These are phyloP conservation scores for Tremella mesenterica DNA, from an alignment of 768 basidiomycete species.

Conservation along the genomic window DNA sequence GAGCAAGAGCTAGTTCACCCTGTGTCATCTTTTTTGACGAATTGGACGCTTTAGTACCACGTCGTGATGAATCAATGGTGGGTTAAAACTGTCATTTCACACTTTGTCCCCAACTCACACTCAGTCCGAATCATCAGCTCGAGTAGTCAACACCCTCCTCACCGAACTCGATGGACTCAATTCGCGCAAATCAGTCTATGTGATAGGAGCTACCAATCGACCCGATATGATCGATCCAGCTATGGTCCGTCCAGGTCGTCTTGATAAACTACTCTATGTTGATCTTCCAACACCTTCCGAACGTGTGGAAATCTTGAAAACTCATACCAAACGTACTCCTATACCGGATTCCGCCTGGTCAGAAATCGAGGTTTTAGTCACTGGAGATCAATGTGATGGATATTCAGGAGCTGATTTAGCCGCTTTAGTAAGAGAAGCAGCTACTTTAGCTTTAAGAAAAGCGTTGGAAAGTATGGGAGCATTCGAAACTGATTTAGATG, in stretches of 20 bases:
- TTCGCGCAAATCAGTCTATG: constrained; percentile 74
- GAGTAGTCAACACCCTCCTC: constrained; percentile 86
- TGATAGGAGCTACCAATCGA: constrained; percentile 88
- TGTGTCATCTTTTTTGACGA: constrained; percentile 96
- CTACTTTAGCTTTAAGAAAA: constrained; percentile 67
- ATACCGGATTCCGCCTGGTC: constrained; percentile 47
- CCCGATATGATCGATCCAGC: constrained; percentile 98
- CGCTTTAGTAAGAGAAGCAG: constrained; percentile 78
- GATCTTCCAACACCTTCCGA: constrained; percentile 68
- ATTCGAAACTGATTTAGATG: constrained; percentile 52
- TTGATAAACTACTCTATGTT: constrained; percentile 89
- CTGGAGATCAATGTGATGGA: constrained; percentile 60
- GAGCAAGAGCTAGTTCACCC: constrained; percentile 85
- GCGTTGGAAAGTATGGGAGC: constrained; percentile 54
- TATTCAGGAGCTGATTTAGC: constrained; percentile 90
- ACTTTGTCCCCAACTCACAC: background rate
- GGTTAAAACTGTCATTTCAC: constrained; percentile 30
- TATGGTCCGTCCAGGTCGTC: constrained; percentile 90
- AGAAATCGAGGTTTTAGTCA: constrained; percentile 51
- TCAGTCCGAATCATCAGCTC: constrained; percentile 83
- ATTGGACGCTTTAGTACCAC: constrained; percentile 80
- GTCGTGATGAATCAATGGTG: constrained; percentile 81
- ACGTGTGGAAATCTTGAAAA: constrained; percentile 73
- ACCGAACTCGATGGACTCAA: constrained; percentile 92
- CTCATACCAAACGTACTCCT: constrained; percentile 62